Base-by-base conservation (phyloP, 257 asterid genomes). In the Fraxinus americana region DNA sequence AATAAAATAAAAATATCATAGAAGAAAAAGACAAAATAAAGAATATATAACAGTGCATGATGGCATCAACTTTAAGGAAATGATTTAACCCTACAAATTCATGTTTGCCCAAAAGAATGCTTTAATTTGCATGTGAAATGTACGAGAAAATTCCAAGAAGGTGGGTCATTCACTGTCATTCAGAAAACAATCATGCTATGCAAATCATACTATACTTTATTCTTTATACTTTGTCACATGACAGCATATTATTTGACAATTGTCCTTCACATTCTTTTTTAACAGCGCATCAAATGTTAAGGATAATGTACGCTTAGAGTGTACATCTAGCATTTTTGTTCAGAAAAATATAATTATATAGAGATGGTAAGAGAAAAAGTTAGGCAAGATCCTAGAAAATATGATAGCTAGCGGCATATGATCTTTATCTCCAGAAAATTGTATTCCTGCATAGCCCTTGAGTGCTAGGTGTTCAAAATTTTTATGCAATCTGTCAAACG, bases 161-260 rank as follows among this genome's bases (percentile, higher is more conserved):
- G 69, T 27, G 69, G 69, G 69, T 63, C 69, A 63, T 63, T 63
- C 69, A 63, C 30, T 10, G 30, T 23, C 69, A 27, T 71, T 71
- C 25, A 7, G 29, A 13, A 72, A 2, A 11, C 35, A 32, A 32
- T 32, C 35, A 32, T 32, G 35, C 35, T 32, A 32, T 3, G 35
- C 5, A 32, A 2, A 32, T 32, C 0, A 32, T 32, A 0, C 5
- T 32, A 2, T 32, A 32, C 35, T 2, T 32, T 32, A 32, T 32
- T 32, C 5, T 32, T 32, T 32, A 32, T 4, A 32, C 35, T 32
- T 32, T 32, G 35, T 3, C 35, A 32, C 5, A 4, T 4, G 5
- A 0, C 35, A 32, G 3, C 35, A 32, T 32, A 32, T 4, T 4
- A 32, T 2, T 30, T 0, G 1, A 30, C 34, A 30, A 30, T 30